These are phyloP conservation scores for Talaromyces marneffei DNA, from an alignment of 2,329 filamentous ascomycete species.

Conservation along the genomic window DNA sequence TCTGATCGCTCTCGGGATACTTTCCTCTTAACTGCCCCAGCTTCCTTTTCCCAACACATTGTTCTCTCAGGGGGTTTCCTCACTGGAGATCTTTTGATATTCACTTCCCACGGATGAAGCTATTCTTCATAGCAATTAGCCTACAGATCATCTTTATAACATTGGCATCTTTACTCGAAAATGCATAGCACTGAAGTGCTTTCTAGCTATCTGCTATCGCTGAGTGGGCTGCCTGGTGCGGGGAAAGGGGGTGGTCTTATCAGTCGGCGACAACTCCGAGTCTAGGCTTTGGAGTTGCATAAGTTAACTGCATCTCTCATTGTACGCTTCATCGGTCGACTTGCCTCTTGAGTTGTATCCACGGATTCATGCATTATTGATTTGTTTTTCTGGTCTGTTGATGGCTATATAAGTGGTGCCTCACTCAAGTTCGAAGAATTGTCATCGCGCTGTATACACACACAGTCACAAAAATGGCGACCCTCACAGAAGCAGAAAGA, in stretches of 20 bases:
- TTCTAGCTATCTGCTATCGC: neutral
- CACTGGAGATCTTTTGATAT: neutral
- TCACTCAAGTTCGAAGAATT: neutral
- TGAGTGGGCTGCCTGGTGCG: neutral
- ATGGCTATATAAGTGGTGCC: neutral
- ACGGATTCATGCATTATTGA: neutral
- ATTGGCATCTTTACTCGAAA: neutral
- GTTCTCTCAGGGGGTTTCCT: neutral
- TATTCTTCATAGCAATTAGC: neutral
- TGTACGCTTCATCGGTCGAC: neutral
- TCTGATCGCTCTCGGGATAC: neutral
- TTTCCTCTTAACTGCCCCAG: neutral
- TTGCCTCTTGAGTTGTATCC: neutral
- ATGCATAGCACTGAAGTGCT: neutral
- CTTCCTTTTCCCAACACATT: neutral
- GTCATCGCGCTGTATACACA: neutral
- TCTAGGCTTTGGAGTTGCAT: neutral
- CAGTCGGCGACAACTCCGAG: neutral
- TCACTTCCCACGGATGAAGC: neutral
- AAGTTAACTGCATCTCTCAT: neutral
- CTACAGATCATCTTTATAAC: too few relatives aligned
- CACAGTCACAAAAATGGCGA: neutral
- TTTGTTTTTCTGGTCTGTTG: neutral
- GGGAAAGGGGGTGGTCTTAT: neutral
- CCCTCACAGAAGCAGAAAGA: conserved; percentile 9